Base-by-base conservation (phyloP, 1,284 basidiomycete species). In the Cryptococcus sp. region DNA sequence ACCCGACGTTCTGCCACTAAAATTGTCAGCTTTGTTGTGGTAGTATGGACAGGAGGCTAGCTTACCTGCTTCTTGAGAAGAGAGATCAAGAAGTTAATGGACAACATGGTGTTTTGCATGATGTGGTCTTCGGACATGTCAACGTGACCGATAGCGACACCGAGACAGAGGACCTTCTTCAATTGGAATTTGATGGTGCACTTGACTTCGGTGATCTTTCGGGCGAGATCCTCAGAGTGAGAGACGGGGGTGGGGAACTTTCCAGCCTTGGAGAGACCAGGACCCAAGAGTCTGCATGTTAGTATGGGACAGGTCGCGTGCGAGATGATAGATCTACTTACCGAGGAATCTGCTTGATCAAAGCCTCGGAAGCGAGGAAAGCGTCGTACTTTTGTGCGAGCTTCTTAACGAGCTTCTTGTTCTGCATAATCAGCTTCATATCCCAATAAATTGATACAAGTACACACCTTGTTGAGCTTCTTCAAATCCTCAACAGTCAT, bases 371-470 rank as follows among this genome's bases (percentile, higher is more conserved):
- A 46, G 96, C 85, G 62, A 99, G 81, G 86, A 99, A 99, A 62
- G 94, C 92, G 72, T 99, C 94, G 81, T 98, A 94, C 79, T 98
- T 98, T 83, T 98, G 97, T 63, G 94, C 94, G 67, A 98, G 89
- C 83, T 94, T 98, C 85, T 99, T 99, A 75, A 99, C 94, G 62
- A 99, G 90, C 82, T 99, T 99, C 84, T 98, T 98, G 86, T 98
- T 98, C 83, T 96, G 24, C 14, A 51, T 25, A 16, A 19, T 49
- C 24, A 45, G 45, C 16, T n/a, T 41, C 39, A 11, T 23, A 46
- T 21, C 44, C 36, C 36, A 24, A 16, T 21, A 9, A 25, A 51
- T 25, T n/a, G 21, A 18, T 9, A 36, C 21, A 16, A 28, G n/a
- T 44, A 31, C 47, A 28, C 37, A 24, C 24, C 48, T 69, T 69